phyloP scores from a whole-genome alignment of 768 basidiomycete genomes.

The Trametes gibbosa region DNA sequence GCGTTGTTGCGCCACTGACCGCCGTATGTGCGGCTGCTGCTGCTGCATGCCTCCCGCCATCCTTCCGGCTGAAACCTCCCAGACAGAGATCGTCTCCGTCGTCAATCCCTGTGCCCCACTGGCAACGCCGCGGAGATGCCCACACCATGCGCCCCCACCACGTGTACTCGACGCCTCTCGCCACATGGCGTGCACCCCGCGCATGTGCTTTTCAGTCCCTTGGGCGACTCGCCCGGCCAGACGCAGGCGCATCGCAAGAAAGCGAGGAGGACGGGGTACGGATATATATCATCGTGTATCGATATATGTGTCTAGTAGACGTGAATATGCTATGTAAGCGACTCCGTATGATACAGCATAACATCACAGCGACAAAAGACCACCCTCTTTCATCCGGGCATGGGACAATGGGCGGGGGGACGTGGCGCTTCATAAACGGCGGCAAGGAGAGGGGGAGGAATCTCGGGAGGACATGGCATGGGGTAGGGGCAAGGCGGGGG shows the following conservation, averaged over 20 bases:
- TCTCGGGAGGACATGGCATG: neutral
- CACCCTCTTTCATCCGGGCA: neutral
- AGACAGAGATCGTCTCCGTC: no score
- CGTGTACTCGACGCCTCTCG: neutral
- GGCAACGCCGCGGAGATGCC: neutral
- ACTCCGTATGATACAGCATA: slow-evolving; percentile 20
- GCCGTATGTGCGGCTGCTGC: no score
- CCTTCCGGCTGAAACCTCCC: no score
- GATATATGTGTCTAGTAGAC: slow-evolving; percentile 21
- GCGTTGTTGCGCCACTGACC: no score
- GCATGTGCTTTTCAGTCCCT: no score
- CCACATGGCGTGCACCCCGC: neutral
- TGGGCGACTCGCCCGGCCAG: no score
- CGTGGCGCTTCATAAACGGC: neutral
- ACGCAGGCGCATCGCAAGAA: no score
- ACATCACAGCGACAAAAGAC: neutral
- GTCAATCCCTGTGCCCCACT: no score
- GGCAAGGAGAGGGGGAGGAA: neutral
- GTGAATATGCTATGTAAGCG: slow-evolving; percentile 20
- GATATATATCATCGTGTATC: slow-evolving; percentile 26
- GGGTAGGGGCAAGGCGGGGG: neutral
- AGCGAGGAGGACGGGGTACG: neutral
- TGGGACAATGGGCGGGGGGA: neutral
- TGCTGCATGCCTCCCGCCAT: no score
- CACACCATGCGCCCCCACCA: neutral